Evolutionary conservation across 345 rosid species (phyloP), one percentile per base, ranked within the genome.

Genomic region (Heritiera fomes): DNA sequence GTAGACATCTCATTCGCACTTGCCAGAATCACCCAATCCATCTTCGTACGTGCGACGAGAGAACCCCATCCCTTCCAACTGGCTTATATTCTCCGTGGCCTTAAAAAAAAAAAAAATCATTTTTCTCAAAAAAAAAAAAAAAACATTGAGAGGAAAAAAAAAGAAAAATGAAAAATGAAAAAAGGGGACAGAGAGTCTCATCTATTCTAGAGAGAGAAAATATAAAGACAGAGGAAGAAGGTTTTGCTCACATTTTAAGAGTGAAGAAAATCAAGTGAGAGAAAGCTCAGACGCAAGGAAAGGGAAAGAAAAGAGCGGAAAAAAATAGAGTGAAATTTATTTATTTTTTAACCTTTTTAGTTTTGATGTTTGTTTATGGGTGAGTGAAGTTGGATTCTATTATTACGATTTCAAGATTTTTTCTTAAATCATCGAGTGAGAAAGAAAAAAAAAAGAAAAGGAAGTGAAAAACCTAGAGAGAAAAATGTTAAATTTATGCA

Each of bases 51-150:
- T 82, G 73, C n/a, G n/a, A n/a, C n/a, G n/a, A n/a, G n/a, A n/a
- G n/a, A n/a, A n/a, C n/a, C n/a, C n/a, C n/a, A n/a, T n/a, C n/a
- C n/a, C n/a, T n/a, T n/a, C 55, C 61, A 43, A 82, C 68, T 75
- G 82, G 80, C 76, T 59, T 73, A 70, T 53, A 70, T 71, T 73
- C 84, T 68, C 76, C 45, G 62, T 82, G 68, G 79, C 77, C 77
- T 49, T 78, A 52, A 45, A 12, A 62, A 76, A 30, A 30, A 13
- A 11, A 38, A 46, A 40, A 40, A 3, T 50, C 60, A 12, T 28
- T 71, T 43, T 45, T 13, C 62, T 9, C 8, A 6, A 43, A 3
- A 59, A 40, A 52, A n/a, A n/a, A n/a, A n/a, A n/a, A n/a, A n/a
- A n/a, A n/a, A n/a, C n/a, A n/a, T n/a, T n/a, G n/a, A n/a, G n/a